Conservation (phyloP, 768 basidiomycete genomes). For the Pisolithus marmoratus region DNA sequence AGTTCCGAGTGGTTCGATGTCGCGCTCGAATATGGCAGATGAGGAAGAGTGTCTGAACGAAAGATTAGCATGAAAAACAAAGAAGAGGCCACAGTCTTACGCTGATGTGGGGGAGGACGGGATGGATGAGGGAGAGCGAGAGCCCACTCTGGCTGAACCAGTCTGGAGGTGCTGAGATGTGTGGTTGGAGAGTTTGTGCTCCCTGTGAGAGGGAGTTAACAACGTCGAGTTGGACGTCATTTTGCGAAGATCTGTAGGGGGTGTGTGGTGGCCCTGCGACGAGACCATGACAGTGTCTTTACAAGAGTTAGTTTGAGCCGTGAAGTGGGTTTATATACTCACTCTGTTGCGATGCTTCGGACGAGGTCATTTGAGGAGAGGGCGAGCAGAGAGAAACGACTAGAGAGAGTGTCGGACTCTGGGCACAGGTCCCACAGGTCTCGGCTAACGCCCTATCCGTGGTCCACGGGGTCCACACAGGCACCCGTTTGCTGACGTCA, state of each 20-base stretch:
- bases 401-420: neutral
- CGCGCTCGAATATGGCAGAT: constrained; percentile 88
- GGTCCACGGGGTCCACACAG: neutral
- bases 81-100: constrained; percentile 35
- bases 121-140: constrained; percentile 66
- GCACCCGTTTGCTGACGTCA: neutral
- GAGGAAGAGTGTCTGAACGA: constrained; percentile 58
- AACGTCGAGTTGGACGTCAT: constrained; percentile 46
- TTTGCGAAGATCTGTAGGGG: constrained; percentile 46
- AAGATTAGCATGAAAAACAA: constrained; percentile 5
- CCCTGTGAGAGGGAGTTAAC: constrained; percentile 35
- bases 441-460: neutral
- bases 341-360: neutral
- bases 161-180: constrained; percentile 45
- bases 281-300: constrained; percentile 11
- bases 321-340: neutral
- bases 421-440: neutral
- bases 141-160: constrained; percentile 43
- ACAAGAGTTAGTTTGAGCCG: neutral
- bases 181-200: constrained; percentile 37
- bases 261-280: constrained; percentile 19
- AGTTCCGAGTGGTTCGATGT: constrained; percentile 61
- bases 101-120: constrained; percentile 77
- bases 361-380: neutral
- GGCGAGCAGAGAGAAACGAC: neutral